Evolutionary conservation across 2,329 filamentous ascomycete species (phyloP).

Genomic region (Alternaria arbusti): DNA sequence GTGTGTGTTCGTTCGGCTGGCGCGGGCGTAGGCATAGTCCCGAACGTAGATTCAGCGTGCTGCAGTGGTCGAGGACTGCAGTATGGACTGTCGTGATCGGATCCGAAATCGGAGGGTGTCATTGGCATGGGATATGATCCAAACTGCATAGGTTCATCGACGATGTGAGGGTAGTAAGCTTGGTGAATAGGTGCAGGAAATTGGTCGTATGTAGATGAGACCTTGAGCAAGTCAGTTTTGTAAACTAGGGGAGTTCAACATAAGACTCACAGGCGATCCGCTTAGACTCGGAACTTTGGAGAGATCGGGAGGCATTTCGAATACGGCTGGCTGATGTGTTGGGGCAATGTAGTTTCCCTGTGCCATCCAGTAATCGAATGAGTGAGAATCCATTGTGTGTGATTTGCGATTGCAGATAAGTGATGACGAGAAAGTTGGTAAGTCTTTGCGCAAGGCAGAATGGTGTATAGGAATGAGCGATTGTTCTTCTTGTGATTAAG

Average conservation of each 20-base stretch:
- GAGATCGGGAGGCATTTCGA: slow-evolving; percentile 43
- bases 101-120: slow-evolving; percentile 49
- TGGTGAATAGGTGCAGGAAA: slow-evolving; percentile 42
- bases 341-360: slow-evolving; percentile 42
- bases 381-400: slow-evolving; percentile 44
- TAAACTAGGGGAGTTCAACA: neutral
- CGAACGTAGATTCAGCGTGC: slow-evolving; percentile 34
- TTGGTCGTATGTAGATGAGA: slow-evolving; percentile 47
- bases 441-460: slow-evolving; percentile 9
- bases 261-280: slow-evolving; percentile 45
- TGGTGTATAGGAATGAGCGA: neutral
- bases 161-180: slow-evolving; percentile 42
- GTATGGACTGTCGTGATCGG: slow-evolving; percentile 48
- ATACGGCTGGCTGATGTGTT: slow-evolving; percentile 40
- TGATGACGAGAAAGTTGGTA: slow-evolving; percentile 12
- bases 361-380: slow-evolving; percentile 47
- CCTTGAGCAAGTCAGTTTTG: slow-evolving; percentile 25
- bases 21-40: slow-evolving; percentile 21
- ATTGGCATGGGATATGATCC: slow-evolving; percentile 45
- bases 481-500: neutral
- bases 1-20: slow-evolving; percentile 44
- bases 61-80: slow-evolving; percentile 44
- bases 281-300: slow-evolving; percentile 48
- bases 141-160: slow-evolving; percentile 42
- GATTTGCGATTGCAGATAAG: neutral